These are phyloP conservation scores for Populus deltoides DNA, from an alignment of 345 rosid species.

Conservation along the genomic window DNA sequence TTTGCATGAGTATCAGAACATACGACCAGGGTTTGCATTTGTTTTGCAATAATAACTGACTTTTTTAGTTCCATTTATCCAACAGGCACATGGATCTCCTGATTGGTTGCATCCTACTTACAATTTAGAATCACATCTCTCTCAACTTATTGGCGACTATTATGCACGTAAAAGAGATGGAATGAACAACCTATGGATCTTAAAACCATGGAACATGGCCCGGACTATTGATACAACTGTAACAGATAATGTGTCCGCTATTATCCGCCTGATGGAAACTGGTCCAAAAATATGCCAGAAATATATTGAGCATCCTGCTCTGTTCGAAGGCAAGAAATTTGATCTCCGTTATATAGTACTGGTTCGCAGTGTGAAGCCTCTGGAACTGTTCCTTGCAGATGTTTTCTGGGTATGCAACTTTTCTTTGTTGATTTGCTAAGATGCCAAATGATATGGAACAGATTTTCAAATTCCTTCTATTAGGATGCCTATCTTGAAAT, in stretches of 20 bases:
- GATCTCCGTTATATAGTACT: conserved; percentile 82
- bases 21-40: not conserved
- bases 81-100: conserved; percentile 77
- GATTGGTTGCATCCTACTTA: conserved; percentile 90
- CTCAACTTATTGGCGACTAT: conserved; percentile 84
- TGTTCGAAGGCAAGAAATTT: conserved; percentile 76
- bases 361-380: conserved; percentile 65
- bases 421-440: not conserved
- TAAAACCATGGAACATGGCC: conserved; percentile 99
- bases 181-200: conserved; percentile 75
- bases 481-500: no score
- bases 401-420: conserved; percentile 72
- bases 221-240: conserved; percentile 91
- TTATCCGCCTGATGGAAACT: conserved; percentile 94
- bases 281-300: conserved; percentile 99
- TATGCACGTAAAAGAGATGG: conserved; percentile 55
- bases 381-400: conserved; percentile 76
- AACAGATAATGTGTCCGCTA: conserved; percentile 65
- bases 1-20: not conserved
- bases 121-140: conserved; percentile 72
- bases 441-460: not conserved
- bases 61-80: conserved; percentile 15
- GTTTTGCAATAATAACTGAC: conserved; percentile 3
- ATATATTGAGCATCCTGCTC: conserved; percentile 86
- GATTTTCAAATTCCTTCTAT: no score